Base-by-base conservation (phyloP, 495 filamentous ascomycete species). In the Penicillium dipodomyicola region DNA sequence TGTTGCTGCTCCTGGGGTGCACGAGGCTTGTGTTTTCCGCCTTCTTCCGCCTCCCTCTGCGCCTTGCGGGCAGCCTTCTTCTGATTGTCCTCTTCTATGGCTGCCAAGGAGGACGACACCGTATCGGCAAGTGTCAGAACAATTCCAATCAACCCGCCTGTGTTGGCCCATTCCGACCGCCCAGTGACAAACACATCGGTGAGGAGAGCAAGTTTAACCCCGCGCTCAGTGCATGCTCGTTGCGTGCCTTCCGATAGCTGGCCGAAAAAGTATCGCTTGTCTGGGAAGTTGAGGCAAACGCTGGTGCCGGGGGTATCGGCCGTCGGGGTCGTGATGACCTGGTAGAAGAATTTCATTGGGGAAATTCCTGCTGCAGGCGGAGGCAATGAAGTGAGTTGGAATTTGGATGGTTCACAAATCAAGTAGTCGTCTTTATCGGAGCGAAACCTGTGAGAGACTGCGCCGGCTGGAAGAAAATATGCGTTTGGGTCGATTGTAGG, bases 241-340 rank as follows among this genome's bases (percentile, higher is more conserved):
- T 97, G 93, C 11, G 87, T 83, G 5, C 94, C 94, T 71, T 97
- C 95, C 11, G 84, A 74, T 10, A 92, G 63, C 66, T 89, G 86
- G 8, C 94, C 94, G 63, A 98, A 86, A n/a, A 97, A 50, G 68
- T 97, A 98, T 43, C 91, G 84, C 65, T 86, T 85, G 49, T 83
- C 77, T 51, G 91, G 87, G 65, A 91, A 92, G 65, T 90, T 82
- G 10, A 97, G 78, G 29, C 88, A 46, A 25, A 97, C 62, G 17
- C 82, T 80, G 23, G 89, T 89, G 40, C 92, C 95, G 15, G 87
- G 86, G 1, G 94, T 95, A 67, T 98, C 94, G 53, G 86, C 86
- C 63, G 94, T 92, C n/a, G 95, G 92, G 25, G 88, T 87, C 48
- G 83, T 87, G 57, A 93, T 64, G 58, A 97, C 69, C 68, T 93